Conservation (phyloP, 2,329 filamentous ascomycete genomes). For the Aschersonia sp. region DNA sequence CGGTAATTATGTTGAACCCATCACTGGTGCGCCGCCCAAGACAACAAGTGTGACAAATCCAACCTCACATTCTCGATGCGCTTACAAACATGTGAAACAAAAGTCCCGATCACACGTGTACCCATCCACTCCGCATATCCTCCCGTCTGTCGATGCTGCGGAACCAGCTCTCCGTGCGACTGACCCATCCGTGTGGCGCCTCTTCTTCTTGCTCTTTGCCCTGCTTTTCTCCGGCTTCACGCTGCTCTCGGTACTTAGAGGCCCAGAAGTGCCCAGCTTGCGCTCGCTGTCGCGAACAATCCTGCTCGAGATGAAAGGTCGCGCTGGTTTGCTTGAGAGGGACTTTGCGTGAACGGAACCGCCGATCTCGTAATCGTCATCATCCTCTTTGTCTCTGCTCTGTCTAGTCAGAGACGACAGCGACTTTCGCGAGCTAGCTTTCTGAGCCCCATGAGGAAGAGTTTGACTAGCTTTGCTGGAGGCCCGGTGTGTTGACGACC, state of each 20-base stretch:
- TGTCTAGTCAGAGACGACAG: slow-evolving; percentile 1
- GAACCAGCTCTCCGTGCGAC: slow-evolving; percentile 24
- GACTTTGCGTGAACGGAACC: slow-evolving; percentile 1
- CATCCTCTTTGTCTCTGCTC: slow-evolving; percentile 1
- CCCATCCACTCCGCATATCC: slow-evolving; percentile 37
- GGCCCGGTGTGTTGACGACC: too few species aligned
- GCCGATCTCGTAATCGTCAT: slow-evolving; percentile 2
- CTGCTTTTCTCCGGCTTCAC: slow-evolving; percentile 3
- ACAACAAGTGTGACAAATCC: not conserved
- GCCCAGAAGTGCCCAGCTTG: slow-evolving; percentile 15
- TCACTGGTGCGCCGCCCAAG: not conserved
- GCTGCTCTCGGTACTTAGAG: slow-evolving; percentile 6
- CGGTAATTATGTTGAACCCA: too few species aligned
- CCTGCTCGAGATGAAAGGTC: slow-evolving; percentile 4
- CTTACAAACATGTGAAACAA: slow-evolving; percentile 39
- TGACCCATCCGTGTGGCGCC: slow-evolving; percentile 2
- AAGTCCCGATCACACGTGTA: slow-evolving; percentile 43
- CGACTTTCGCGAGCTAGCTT: slow-evolving; percentile 1
- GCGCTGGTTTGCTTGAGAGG: slow-evolving; percentile 7
- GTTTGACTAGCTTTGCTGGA: not conserved
- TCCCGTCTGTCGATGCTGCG: slow-evolving; percentile 9
- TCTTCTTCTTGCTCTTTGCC: slow-evolving; percentile 1
- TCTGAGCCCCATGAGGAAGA: not conserved
- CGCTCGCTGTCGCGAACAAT: slow-evolving; percentile 7
- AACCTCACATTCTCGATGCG: not conserved